These are phyloP conservation scores for Plasmodium coatneyi DNA, from an alignment of 169 alveolate genomes.

Conservation along the genomic window DNA sequence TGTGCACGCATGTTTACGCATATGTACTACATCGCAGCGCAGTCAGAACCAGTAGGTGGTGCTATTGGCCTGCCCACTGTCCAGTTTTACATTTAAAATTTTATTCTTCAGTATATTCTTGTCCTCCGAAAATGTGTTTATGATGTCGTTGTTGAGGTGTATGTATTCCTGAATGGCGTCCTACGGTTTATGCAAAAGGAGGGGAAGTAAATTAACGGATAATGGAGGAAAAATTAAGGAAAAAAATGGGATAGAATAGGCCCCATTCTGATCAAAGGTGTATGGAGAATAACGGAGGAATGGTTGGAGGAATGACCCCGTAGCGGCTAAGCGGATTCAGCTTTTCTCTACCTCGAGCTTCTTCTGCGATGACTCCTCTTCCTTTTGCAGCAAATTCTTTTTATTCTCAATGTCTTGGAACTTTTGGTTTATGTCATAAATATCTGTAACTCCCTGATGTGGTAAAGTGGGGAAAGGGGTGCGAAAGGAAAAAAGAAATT, in stretches of 20 bases:
- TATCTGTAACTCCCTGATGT: conserved; percentile 66
- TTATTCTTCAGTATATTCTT: conserved; percentile 39
- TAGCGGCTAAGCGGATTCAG: neutral
- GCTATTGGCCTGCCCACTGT: neutral
- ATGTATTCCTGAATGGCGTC: conserved; percentile 57
- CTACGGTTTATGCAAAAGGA: neutral
- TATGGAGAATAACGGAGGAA: neutral
- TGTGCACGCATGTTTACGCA: neutral
- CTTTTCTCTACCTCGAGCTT: conserved; percentile 36
- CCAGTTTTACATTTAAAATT: conserved; percentile 26
- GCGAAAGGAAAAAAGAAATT: conserved; percentile 11
- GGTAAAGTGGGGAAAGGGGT: neutral
- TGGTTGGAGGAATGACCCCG: neutral
- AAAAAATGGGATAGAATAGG: neutral
- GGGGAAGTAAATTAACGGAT: neutral
- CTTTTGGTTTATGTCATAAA: conserved; percentile 69
- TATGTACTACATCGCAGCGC: neutral
- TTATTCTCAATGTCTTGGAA: conserved; percentile 71
- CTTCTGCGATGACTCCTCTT: conserved; percentile 51
- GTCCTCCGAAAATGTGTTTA: conserved; percentile 60
- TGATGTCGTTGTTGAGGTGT: conserved; percentile 32
- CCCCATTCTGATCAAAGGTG: neutral
- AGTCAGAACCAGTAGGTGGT: neutral
- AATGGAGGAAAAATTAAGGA: neutral
- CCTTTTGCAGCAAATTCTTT: conserved; percentile 53